Evolutionary conservation across 257 asterid species (phyloP).

Genomic region (Solanum pinnatisectum): DNA sequence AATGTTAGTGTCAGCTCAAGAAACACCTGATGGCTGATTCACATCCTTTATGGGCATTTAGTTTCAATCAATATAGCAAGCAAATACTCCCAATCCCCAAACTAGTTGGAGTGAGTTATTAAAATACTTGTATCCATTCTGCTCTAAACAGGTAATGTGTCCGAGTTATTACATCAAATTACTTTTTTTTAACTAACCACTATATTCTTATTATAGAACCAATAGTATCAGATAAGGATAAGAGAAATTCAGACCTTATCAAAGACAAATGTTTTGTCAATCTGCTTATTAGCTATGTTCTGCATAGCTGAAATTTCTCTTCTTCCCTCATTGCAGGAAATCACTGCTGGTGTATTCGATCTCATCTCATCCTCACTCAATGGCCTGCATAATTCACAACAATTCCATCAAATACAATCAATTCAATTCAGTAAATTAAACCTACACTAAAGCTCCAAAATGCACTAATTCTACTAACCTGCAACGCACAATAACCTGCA

Average conservation of each 20-base stretch:
- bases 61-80: not conserved
- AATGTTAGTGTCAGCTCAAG: not conserved
- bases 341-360: slow-evolving; percentile 71
- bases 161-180: not conserved
- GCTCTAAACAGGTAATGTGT: not conserved
- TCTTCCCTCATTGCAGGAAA: slow-evolving; percentile 80
- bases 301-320: slow-evolving; percentile 91
- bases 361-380: slow-evolving; percentile 85
- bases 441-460: not conserved
- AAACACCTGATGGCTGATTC: not conserved
- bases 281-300: slow-evolving; percentile 97
- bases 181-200: not conserved
- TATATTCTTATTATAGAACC: not conserved
- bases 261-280: slow-evolving; percentile 83
- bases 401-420: not conserved
- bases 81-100: not conserved
- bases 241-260: slow-evolving; percentile 51
- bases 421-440: not conserved
- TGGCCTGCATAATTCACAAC: slow-evolving; percentile 37
- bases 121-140: not conserved
- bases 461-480: slow-evolving; percentile 34
- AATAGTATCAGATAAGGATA: not conserved
- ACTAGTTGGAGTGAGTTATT: not conserved
- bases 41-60: not conserved
- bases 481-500: slow-evolving; percentile 97